These are phyloP conservation scores for Mortierella sp. DNA, from an alignment of 371 early-diverging fungal species.

Conservation along the genomic window DNA sequence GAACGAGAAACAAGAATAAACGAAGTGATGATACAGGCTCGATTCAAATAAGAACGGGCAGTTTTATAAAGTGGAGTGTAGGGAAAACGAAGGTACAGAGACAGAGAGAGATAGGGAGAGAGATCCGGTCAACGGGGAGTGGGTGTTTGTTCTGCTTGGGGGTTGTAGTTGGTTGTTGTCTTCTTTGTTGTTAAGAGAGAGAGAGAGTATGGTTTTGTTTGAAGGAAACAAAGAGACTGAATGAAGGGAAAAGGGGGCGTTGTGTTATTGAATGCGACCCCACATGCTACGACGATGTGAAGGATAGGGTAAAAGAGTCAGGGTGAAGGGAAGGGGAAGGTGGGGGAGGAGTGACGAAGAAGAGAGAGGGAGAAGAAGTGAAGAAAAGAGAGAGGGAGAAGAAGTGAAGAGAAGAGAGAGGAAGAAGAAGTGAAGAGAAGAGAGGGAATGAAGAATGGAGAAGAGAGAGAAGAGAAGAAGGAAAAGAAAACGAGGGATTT, in stretches of 20 bases:
- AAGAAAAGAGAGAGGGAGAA: neutral
- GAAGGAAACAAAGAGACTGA: neutral
- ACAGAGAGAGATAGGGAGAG: too few species aligned
- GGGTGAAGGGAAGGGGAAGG: neutral
- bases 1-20: neutral
- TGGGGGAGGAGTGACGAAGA: neutral
- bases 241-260: slow-evolving; percentile 30
- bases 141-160: neutral
- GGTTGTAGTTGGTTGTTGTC: neutral
- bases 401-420: slow-evolving; percentile 2
- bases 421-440: neutral
- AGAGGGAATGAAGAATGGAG: neutral
- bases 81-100: neutral
- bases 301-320: neutral
- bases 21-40: slow-evolving; percentile 9
- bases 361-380: neutral
- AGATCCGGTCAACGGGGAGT: slow-evolving; percentile 10
- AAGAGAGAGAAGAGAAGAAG: neutral
- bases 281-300: slow-evolving; percentile 38
- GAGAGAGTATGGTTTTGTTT: neutral
- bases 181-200: neutral
- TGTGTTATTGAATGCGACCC: slow-evolving; percentile 42
- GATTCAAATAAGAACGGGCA: neutral
- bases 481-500: neutral
- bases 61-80: neutral